Percentiles rank a stretch among this genome's conserved stretches.
Conservation (phyloP, 768 basidiomycete species). For the Lyophyllum atratum region DNA sequence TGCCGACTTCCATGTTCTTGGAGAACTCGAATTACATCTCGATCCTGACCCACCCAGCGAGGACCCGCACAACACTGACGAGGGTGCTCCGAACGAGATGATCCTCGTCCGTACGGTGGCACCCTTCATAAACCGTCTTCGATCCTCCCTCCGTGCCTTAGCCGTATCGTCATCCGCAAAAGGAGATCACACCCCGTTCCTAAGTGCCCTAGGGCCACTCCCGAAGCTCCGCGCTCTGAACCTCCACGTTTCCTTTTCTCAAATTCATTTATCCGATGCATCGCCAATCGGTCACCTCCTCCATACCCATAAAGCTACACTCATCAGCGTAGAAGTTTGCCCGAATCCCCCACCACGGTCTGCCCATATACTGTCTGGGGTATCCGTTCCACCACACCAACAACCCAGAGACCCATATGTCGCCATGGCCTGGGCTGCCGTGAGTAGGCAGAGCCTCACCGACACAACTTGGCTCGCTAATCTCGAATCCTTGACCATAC, state of each 20-base stretch:
- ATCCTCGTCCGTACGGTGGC: conserved; percentile 26
- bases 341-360: not conserved
- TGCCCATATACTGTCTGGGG: too few relatives aligned
- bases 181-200: conserved; percentile 34
- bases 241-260: conserved; percentile 23
- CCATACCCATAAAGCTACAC: conserved; percentile 15
- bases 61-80: not conserved
- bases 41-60: conserved; percentile 24
- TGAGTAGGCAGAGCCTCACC: conserved; percentile 6
- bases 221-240: conserved; percentile 24
- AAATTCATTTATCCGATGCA: conserved; percentile 23
- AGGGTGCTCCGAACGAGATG: conserved; percentile 1
- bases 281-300: conserved; percentile 24
- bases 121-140: conserved; percentile 32
- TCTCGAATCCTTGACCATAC: conserved; percentile 27
- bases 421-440: conserved; percentile 5
- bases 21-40: conserved; percentile 34
- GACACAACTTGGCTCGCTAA: conserved; percentile 4
- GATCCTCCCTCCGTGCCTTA: conserved; percentile 28
- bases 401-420: not conserved
- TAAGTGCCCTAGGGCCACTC: conserved; percentile 29
- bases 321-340: conserved; percentile 23
- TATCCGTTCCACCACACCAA: not conserved
- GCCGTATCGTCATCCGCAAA: conserved; percentile 32
- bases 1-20: conserved; percentile 30